phyloP scores from a whole-genome alignment of 2,329 filamentous ascomycete genomes.

The Diaporthe batatas region DNA sequence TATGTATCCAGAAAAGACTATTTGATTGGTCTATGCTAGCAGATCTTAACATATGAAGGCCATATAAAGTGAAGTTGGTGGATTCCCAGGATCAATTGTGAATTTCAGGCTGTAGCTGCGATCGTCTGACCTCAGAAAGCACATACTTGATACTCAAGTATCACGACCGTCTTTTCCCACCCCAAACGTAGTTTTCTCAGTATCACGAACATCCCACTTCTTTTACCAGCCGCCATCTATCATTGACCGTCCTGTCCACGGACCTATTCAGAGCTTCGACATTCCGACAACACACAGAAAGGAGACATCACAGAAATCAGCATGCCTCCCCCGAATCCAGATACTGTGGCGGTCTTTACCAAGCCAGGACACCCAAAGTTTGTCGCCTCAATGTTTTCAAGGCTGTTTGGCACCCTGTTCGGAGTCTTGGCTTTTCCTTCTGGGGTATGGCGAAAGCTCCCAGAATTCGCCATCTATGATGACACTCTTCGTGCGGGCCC shows the following conservation, averaged over 20 bases:
- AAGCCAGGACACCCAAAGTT: accelerated
- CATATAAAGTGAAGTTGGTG: background rate
- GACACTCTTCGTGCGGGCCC: background rate
- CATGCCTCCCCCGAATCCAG: background rate
- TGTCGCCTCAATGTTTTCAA: background rate
- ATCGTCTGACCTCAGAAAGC: background rate
- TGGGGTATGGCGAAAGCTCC: background rate
- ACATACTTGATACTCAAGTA: background rate
- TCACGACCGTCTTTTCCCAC: background rate
- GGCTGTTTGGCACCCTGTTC: background rate
- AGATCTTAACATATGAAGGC: background rate
- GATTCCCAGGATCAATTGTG: background rate
- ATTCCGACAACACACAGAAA: too few relatives aligned
- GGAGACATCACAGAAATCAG: background rate
- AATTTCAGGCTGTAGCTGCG: background rate
- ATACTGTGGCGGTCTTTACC: background rate
- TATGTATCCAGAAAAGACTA: background rate
- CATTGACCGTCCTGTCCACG: background rate
- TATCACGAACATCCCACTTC: background rate
- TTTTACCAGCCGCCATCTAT: background rate
- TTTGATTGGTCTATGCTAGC: background rate
- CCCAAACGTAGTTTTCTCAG: background rate
- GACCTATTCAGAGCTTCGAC: background rate
- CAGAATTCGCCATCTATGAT: background rate
- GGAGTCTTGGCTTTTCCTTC: background rate